Evolutionary conservation across 306 rosid species (phyloP), one percentile per base, ranked within the genome.

Genomic region (Gillenia trifoliata): DNA sequence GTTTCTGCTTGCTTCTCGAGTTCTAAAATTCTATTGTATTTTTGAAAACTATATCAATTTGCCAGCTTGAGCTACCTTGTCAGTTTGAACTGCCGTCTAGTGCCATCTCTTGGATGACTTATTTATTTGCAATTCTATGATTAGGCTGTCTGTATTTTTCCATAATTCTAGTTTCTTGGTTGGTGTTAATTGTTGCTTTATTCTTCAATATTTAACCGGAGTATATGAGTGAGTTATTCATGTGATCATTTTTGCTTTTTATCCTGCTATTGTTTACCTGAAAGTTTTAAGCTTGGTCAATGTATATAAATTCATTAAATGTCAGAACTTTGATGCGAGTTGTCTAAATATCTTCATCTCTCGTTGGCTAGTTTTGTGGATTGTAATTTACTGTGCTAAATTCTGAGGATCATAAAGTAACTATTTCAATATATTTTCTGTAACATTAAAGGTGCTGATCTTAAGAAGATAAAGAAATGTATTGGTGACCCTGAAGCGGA

Each of bases 401-500:
- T 40, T 33, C 30, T 4, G 40, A 25, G 64, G 50, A 63, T 71
- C 33, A 3, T 33, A 25, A 49, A 31, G 30, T 20, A 57, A 40
- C 62, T 50, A 16, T 41, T 64, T 65, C 47, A 41, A 68, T 30
- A 22, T 70, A 52, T 50, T 62, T 50, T 75, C 68, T 69, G 82
- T 66, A 41, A 38, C 62, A 65, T 72, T 67, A 16, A 70, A 94
- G 98, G 91, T 70, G 76, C 60, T 64, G 97, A 94, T 78, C 85
- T 86, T 67, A 78, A 83, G 79, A 87, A 94, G 86, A 88, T 94
- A 68, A 82, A 87, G 76, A 84, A 82, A 64, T 94, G 98, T 66
- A 77, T 94, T 71, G 98, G 98, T 43, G 88, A 94, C 75, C 84
- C 95, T 62, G 43, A 30, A 8, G 97, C 96, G 4, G 87, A 91